Evolutionary conservation across 2,329 filamentous ascomycete genomes (phyloP).

Genomic region (Colletotrichum sp.): DNA sequence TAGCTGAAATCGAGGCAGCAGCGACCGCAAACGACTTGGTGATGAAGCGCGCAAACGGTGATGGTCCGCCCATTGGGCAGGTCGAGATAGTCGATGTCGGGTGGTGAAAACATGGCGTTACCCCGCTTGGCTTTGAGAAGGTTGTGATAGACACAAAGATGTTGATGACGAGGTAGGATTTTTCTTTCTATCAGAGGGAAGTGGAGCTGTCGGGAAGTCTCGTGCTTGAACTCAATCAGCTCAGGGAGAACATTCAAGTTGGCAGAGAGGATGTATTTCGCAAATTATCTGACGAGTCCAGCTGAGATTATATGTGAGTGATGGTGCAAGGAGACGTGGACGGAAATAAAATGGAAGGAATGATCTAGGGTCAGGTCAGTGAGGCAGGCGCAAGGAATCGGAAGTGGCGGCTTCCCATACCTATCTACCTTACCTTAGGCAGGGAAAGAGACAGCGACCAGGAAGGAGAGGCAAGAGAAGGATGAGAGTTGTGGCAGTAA

Average conservation of each 20-base stretch:
- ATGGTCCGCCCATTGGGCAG: constrained; percentile 1
- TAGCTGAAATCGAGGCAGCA: constrained; percentile 10
- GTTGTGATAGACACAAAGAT: rapidly evolving
- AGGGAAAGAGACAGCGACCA: background rate
- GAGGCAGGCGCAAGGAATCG: background rate
- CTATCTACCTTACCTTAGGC: background rate
- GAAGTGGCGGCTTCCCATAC: background rate
- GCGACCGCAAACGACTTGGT: background rate
- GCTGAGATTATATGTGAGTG: background rate
- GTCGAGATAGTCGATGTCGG: background rate
- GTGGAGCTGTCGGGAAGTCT: background rate
- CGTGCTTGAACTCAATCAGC: background rate
- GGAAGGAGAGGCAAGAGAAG: background rate
- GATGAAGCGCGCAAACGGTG: background rate
- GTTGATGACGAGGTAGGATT: background rate
- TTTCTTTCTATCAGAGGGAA: background rate
- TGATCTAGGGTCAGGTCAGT: background rate
- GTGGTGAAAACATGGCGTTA: background rate
- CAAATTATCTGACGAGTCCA: rapidly evolving
- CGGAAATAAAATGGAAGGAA: background rate
- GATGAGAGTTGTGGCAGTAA: background rate
- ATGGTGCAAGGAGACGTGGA: background rate
- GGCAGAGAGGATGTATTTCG: background rate
- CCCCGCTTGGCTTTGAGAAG: background rate
- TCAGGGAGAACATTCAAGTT: background rate